Evolutionary conservation across 345 rosid genomes (phyloP).

Genomic region (Conringia planisiliqua): DNA sequence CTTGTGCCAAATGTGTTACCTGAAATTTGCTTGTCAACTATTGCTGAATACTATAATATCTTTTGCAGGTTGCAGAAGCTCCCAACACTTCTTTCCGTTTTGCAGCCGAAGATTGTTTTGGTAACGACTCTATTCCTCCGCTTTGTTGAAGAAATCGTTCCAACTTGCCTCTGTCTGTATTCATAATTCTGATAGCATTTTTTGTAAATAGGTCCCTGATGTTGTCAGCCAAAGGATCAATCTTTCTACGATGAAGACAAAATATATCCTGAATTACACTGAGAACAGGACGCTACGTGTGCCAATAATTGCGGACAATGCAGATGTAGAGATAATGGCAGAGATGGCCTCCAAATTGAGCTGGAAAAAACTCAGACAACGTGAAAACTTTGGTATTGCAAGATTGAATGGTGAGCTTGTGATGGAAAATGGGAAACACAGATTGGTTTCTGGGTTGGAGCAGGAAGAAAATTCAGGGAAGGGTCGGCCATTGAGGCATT

Average conservation of each 20-base stretch:
- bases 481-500: constrained; percentile 34
- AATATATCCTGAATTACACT: constrained; percentile 36
- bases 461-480: constrained; percentile 27
- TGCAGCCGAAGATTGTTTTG: constrained; percentile 69
- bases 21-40: constrained; percentile 7
- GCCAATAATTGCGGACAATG: constrained; percentile 36
- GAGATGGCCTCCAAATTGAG: constrained; percentile 44
- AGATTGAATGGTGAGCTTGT: constrained; percentile 62
- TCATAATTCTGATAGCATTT: neutral
- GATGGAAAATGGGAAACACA: constrained; percentile 45
- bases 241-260: constrained; percentile 28
- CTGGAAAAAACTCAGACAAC: constrained; percentile 45
- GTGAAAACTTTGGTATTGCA: constrained; percentile 38
- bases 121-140: constrained; percentile 32
- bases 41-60: neutral
- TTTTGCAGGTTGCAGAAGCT: constrained; percentile 48
- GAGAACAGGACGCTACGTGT: constrained; percentile 48
- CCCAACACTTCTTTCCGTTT: constrained; percentile 42
- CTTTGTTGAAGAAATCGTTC: neutral
- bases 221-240: constrained; percentile 37
- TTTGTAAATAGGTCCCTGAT: constrained; percentile 57
- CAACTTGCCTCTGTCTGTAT: neutral
- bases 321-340: constrained; percentile 50
- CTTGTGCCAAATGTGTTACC: neutral
- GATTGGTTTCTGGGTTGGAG: constrained; percentile 38